These are phyloP conservation scores for Pyrenophora tritici-repentis DNA, from an alignment of 2,329 filamentous ascomycete genomes.

Conservation along the genomic window DNA sequence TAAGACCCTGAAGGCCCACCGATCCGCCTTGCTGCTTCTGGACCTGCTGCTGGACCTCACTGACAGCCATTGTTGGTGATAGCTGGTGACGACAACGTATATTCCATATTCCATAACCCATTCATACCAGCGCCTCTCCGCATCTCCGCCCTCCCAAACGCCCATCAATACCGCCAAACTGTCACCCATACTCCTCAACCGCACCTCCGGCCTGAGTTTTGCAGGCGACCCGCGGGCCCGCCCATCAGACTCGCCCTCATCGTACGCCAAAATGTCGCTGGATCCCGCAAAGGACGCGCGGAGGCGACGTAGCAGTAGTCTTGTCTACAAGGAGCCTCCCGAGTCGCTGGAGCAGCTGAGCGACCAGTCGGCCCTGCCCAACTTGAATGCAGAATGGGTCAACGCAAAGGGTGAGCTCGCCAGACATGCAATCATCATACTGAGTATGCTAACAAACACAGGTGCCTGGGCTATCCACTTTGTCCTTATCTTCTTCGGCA, in stretches of 20 bases:
- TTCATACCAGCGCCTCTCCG: constrained; percentile 4
- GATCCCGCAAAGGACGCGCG: constrained; percentile 63
- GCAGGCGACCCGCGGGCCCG: constrained; percentile 72
- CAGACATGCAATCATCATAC: not conserved
- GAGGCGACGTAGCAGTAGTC: constrained; percentile 93
- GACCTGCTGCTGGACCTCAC: not conserved
- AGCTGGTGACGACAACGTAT: too few species aligned
- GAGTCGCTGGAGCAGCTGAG: constrained; percentile 98
- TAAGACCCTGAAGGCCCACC: constrained; percentile 34
- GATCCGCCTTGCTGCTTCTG: too few species aligned
- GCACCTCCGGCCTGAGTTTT: constrained; percentile 79
- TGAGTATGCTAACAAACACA: constrained; percentile 48
- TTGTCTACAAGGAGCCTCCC: constrained; percentile 95
- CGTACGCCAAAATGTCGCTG: constrained; percentile 41
- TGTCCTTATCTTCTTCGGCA: constrained; percentile 86
- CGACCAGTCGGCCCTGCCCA: constrained; percentile 92
- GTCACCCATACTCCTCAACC: constrained; percentile 89
- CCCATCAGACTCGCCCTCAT: constrained; percentile 32
- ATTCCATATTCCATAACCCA: not conserved
- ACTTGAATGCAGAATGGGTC: constrained; percentile 98
- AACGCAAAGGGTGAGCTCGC: constrained; percentile 83
- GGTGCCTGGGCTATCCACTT: constrained; percentile 98
- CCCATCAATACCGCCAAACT: constrained; percentile 82
- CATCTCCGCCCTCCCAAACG: constrained; percentile 4
- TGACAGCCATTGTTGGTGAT: constrained; percentile 1